Conservation (phyloP, 2,329 filamentous ascomycete species). For the Xylaria sp. region DNA sequence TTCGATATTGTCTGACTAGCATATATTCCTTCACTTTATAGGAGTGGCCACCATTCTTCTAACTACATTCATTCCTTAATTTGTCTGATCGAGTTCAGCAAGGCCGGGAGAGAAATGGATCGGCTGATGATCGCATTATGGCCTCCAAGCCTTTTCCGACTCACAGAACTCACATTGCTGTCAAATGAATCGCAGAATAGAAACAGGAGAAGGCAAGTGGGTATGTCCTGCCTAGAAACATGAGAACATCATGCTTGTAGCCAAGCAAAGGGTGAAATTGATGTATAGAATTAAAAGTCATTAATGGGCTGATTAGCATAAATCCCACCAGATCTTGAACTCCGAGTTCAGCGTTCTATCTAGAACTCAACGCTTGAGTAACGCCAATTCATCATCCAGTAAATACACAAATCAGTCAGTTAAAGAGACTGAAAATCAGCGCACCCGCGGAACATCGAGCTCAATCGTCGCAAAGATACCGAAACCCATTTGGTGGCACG, state of each 20-base stretch:
- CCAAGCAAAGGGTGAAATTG: neutral
- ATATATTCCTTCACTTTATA: too few species aligned
- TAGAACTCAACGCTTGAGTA: conserved; percentile 11
- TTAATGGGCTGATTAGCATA: conserved; percentile 1
- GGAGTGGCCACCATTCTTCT: too few species aligned
- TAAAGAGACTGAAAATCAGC: neutral
- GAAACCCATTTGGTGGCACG: neutral
- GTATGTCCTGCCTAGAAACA: neutral
- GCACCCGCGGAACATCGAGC: neutral
- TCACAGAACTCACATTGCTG: conserved; percentile 3
- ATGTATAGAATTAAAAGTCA: neutral
- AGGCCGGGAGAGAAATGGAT: neutral
- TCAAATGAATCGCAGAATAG: neutral
- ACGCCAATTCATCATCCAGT: conserved; percentile 24
- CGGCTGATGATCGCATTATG: conserved; percentile 24
- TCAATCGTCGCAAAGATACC: neutral
- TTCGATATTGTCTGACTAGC: too few species aligned
- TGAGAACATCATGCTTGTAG: neutral
- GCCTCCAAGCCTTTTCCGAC: conserved; percentile 3
- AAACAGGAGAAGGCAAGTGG: neutral
- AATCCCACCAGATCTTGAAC: neutral
- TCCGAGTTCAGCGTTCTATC: neutral
- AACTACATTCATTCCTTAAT: too few species aligned
- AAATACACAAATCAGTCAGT: conserved; percentile 12
- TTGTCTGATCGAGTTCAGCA: neutral